Evolutionary conservation across 75 land plant species (phyloP), one percentile per base, ranked within the genome.

Genomic region (Sequoiadendron giganteum): DNA sequence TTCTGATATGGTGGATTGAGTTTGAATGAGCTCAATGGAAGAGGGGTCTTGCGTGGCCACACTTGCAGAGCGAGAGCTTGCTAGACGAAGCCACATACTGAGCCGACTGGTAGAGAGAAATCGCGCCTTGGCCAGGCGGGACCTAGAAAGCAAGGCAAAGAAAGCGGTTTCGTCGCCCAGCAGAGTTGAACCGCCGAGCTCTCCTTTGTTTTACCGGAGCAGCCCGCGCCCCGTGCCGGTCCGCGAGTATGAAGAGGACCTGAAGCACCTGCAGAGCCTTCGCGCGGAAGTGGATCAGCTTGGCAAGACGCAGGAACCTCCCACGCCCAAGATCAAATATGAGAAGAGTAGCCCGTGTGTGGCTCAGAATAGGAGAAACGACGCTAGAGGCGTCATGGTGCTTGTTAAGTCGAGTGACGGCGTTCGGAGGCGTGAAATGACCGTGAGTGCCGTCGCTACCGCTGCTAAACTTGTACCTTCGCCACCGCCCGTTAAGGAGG

Each of bases 401-500:
- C 65, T 48, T 18, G 42, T 36, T 28, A 82, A 11, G 6, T 10
- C 86, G 3, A 32, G 36, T 18, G 43, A 21, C 3, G 38, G 77
- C 0, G 77, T 16, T 34, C 38, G 15, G 1, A 75, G 77, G 77
- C 3, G 77, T 11, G 16, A 75, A 75, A 75, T 32, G 38, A 34
- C 0, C 21, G 42, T 8, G 55, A 38, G 10, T 36, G 6, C 4
- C 3, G 58, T 1, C 13, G 34, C 14, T 0, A 19, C 10, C 10
- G 14, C 43, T 78, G 13, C 13, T 10, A 81, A 81, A 19, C 10
- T 19, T 40, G 49, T 25, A 10, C 61, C n/a, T 28, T 89, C 56
- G 77, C n/a, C 43, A 1, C 61, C 39, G 85, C 49, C 84, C 36
- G 55, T n/a, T n/a, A 78, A 34, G 84, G 89, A 88, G 87, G 84